Conservation (phyloP, 2,329 filamentous ascomycete genomes). For the Bipolaris sorokiniana region DNA sequence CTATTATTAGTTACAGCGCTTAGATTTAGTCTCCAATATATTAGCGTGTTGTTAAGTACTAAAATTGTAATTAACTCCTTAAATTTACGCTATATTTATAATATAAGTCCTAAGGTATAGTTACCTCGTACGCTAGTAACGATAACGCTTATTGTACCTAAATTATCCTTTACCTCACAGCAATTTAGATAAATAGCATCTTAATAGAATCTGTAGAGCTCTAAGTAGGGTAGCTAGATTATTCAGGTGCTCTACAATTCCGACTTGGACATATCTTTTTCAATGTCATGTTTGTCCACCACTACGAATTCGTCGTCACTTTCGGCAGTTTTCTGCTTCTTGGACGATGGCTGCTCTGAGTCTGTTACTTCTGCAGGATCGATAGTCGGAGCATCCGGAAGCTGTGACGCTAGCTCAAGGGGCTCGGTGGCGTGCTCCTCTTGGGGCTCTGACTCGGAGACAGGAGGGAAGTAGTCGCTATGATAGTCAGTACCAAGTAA, state of each 20-base stretch:
- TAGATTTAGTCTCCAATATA: too few relatives aligned
- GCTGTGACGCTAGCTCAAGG: conserved; percentile 48
- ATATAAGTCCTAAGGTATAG: too few relatives aligned
- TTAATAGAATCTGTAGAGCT: too few relatives aligned
- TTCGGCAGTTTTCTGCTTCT: conserved; percentile 54
- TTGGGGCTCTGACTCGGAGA: conserved; percentile 17
- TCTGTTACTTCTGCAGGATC: conserved; percentile 54
- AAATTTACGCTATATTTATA: too few relatives aligned
- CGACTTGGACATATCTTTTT: conserved; percentile 26
- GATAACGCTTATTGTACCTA: not conserved
- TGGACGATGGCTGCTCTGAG: conserved; percentile 47
- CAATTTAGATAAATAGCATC: too few relatives aligned
- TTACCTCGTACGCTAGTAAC: not conserved
- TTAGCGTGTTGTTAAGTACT: too few relatives aligned
- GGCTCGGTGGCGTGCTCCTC: conserved; percentile 38
- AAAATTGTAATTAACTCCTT: too few relatives aligned
- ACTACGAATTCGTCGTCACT: conserved; percentile 43
- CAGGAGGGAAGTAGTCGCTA: conserved; percentile 48
- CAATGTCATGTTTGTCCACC: conserved; percentile 35
- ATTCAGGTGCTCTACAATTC: conserved; percentile 3
- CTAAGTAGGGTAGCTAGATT: not conserved
- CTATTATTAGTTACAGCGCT: too few relatives aligned
- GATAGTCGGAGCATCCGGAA: conserved; percentile 57
- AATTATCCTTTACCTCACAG: not conserved
- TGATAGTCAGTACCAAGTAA: conserved; percentile 8